Conservation (phyloP, 1,139 yeast species). For the Saccharomyces pastorianus region DNA sequence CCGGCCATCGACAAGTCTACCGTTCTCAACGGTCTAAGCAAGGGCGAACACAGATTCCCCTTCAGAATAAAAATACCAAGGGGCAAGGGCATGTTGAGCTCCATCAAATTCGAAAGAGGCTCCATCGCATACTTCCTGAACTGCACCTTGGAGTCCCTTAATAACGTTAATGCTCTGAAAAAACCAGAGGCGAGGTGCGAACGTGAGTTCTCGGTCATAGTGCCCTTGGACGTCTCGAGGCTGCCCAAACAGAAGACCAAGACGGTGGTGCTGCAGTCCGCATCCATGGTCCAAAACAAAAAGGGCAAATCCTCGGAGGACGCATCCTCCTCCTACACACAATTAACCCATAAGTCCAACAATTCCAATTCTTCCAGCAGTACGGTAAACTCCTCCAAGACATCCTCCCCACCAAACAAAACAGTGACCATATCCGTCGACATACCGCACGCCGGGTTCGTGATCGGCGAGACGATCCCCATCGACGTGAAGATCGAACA, state of each 20-base stretch:
- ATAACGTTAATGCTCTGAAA: slow-evolving; percentile 2
- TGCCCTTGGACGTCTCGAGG: slow-evolving; percentile 64
- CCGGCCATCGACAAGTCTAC: slow-evolving; percentile 19
- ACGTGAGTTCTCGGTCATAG: slow-evolving; percentile 50
- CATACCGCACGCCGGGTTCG: slow-evolving; percentile 59
- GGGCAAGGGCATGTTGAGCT: slow-evolving; percentile 56
- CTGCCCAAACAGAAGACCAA: slow-evolving; percentile 65
- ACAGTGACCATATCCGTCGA: slow-evolving; percentile 40
- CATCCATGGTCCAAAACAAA: slow-evolving; percentile 15
- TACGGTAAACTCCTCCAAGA: slow-evolving; percentile 12
- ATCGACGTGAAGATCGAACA: slow-evolving; percentile 60
- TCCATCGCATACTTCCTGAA: slow-evolving; percentile 58
- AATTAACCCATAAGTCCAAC: slow-evolving; percentile 14
- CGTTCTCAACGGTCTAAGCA: slow-evolving; percentile 42
- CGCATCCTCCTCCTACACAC: slow-evolving; percentile 20
- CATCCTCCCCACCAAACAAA: slow-evolving; percentile 4
- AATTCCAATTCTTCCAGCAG: slow-evolving; percentile 14
- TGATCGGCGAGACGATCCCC: slow-evolving; percentile 73
- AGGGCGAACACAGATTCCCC: slow-evolving; percentile 45
- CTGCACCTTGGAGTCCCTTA: slow-evolving; percentile 40
- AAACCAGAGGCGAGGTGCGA: slow-evolving; percentile 36
- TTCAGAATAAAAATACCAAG: slow-evolving; percentile 60
- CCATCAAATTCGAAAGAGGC: slow-evolving; percentile 80
- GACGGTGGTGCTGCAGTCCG: slow-evolving; percentile 48
- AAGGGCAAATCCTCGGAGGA: slow-evolving; percentile 12